phyloP scores from a whole-genome alignment of 2,329 filamentous ascomycete genomes.

The Sporothrix mexicana region DNA sequence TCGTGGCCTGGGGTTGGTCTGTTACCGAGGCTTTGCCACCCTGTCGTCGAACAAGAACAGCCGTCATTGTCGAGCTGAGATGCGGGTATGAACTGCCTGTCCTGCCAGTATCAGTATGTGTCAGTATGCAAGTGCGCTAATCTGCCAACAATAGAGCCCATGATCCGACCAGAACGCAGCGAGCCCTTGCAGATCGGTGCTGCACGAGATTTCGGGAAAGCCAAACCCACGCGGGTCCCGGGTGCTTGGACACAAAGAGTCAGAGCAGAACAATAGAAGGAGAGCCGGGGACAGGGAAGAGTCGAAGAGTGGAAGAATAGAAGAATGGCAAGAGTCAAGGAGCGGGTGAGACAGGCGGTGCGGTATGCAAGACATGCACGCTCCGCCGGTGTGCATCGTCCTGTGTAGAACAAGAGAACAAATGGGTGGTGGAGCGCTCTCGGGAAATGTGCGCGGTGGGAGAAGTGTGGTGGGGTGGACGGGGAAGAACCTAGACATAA shows the following conservation, averaged over 20 bases:
- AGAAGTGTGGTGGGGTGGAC: not conserved
- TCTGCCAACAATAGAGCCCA: not conserved
- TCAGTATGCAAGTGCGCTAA: not conserved
- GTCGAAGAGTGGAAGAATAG: not conserved
- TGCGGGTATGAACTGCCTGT: not conserved
- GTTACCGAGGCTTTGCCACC: slow-evolving; percentile 23
- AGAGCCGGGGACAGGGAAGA: too few relatives aligned
- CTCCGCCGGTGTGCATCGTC: slow-evolving; percentile 13
- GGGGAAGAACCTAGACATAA: too few relatives aligned
- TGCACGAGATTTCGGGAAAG: slow-evolving; percentile 5
- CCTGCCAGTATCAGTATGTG: not conserved
- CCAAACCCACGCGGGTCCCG: slow-evolving; percentile 23
- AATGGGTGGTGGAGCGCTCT: not conserved
- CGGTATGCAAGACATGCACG: slow-evolving; percentile 27
- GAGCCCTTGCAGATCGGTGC: slow-evolving; percentile 28
- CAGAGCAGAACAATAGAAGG: too few relatives aligned
- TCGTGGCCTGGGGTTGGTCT: not conserved
- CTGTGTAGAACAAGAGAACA: not conserved
- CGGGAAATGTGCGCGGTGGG: not conserved
- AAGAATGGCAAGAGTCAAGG: not conserved
- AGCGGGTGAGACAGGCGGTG: not conserved
- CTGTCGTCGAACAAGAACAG: slow-evolving; percentile 4
- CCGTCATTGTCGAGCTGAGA: slow-evolving; percentile 14
- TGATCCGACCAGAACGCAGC: slow-evolving; percentile 7
- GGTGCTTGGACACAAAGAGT: not conserved